Base-by-base conservation (phyloP, 805 yeast genomes). In the Barnettozyma sucrosica region DNA sequence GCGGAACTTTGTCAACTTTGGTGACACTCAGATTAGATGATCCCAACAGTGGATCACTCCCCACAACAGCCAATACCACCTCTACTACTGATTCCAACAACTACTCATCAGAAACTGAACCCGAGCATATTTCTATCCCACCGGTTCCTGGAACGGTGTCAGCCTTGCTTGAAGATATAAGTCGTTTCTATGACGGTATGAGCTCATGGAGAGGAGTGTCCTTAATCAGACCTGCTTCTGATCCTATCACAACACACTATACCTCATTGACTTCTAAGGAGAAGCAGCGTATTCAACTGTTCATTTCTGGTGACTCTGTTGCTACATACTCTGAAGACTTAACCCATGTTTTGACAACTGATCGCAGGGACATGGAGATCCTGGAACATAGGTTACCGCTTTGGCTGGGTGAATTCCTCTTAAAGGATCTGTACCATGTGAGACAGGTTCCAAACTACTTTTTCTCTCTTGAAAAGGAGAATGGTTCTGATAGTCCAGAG, bases 361-460 rank as follows among this genome's bases (percentile, higher is more conserved):
- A 30, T 11, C 18, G 30, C 14, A 18, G 16, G 11, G 34, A 36
- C 11, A 16, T 21, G 18, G 33, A 16, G 13, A 30, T 23, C 10
- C 60, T 83, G 16, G 81, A 77, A 49, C 52, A 59, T 11, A 62
- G 68, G 9, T 56, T 82, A 11, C 90, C 93, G 1, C 71, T 68
- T 19, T 85, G 92, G 92, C 69, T 79, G 8, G 80, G 80, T 1
- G 70, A 75, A 23, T 71, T 75, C 5, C 51, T 85, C 3, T 63
- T 83, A 23, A 63, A 71, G 39, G 76, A 77, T 49, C 68, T 67
- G 45, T 69, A 67, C 44, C 70, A 71, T 0, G 53, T 63, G 2
- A 74, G 74, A 51, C 73, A 72, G 8, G 68, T 72, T 10, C 71
- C 77, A 11, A 82, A 80, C 55, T 68, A 85, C 43, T 81, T 80